phyloP scores from a whole-genome alignment of 2,329 filamentous ascomycete species.

The Graphilbum sp. region DNA sequence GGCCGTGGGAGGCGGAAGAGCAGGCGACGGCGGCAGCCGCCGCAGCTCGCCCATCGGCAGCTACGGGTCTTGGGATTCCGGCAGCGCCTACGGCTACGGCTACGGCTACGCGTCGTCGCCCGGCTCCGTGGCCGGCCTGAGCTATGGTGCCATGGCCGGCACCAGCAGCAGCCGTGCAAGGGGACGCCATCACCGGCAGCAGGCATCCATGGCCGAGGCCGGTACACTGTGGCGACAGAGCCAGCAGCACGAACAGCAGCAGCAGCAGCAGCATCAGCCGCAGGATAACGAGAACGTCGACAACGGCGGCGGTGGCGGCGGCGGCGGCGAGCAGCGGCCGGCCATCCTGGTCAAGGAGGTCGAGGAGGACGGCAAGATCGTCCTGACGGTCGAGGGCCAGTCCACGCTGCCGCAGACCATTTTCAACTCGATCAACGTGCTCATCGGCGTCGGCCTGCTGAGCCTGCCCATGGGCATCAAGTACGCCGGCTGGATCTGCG shows the following conservation, averaged over 20 bases:
- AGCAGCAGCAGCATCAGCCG: conserved; percentile 10
- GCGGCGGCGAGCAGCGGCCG: conserved; percentile 43
- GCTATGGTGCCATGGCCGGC: conserved; percentile 13
- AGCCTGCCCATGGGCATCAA: conserved; percentile 78
- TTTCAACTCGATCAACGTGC: conserved; percentile 89
- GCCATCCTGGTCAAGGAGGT: conserved; percentile 79
- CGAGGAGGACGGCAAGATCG: conserved; percentile 71
- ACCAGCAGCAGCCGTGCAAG: conserved; percentile 11
- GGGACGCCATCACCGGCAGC: background rate
- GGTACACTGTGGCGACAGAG: conserved; percentile 35
- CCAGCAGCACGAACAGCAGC: conserved; percentile 21
- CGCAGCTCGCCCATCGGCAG: conserved; percentile 5
- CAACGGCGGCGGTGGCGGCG: conserved; percentile 21
- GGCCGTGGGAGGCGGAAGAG: conserved; percentile 1
- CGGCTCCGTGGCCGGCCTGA: conserved; percentile 16
- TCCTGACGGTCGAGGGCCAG: conserved; percentile 75
- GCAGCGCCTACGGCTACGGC: conserved; percentile 8
- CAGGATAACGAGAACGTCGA: background rate
- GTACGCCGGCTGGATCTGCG: conserved; percentile 78
- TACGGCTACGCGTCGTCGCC: conserved; percentile 37
- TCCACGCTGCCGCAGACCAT: conserved; percentile 92
- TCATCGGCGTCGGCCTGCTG: conserved; percentile 80
- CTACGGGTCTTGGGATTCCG: too few relatives aligned
- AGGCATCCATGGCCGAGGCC: conserved; percentile 32
- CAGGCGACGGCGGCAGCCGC: background rate